phyloP scores from a whole-genome alignment of 129 eudicot genomes.

The Centaurea solstitialis region DNA sequence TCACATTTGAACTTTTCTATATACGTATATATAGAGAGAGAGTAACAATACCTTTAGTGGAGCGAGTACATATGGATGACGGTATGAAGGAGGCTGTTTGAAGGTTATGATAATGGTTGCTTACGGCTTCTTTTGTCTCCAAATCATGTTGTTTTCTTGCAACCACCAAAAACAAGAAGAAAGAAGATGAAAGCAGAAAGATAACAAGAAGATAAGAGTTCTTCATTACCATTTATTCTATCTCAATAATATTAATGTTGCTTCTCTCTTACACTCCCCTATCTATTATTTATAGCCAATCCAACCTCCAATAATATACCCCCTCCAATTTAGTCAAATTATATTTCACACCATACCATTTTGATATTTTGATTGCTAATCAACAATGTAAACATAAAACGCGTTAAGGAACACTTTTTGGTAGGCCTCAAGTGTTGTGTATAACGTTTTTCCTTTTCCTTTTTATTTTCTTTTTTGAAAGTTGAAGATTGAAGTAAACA shows the following conservation, averaged over 20 bases:
- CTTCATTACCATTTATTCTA: conserved; percentile 16
- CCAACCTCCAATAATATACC: background rate
- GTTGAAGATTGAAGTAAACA: background rate
- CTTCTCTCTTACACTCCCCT: background rate
- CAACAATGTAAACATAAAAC: background rate
- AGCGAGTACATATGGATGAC: conserved; percentile 26
- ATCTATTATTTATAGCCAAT: conserved; percentile 27
- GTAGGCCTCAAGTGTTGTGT: background rate
- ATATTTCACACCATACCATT: background rate
- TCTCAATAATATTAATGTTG: background rate
- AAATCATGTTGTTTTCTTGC: background rate
- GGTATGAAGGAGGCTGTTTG: conserved; percentile 25
- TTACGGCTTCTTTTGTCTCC: conserved; percentile 1
- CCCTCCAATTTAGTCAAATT: background rate
- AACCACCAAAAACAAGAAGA: conserved; percentile 2
- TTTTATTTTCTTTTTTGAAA: background rate
- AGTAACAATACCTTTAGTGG: conserved; percentile 9
- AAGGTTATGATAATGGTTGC: conserved; percentile 20
- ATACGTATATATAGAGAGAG: background rate
- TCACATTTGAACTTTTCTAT: too few species aligned
- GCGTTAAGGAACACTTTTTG: background rate
- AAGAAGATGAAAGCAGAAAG: conserved; percentile 19
- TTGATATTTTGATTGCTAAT: background rate
- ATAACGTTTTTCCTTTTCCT: background rate
- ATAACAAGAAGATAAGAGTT: background rate